Conservation (phyloP, 768 basidiomycete genomes). For the Mycena leptocephala region DNA sequence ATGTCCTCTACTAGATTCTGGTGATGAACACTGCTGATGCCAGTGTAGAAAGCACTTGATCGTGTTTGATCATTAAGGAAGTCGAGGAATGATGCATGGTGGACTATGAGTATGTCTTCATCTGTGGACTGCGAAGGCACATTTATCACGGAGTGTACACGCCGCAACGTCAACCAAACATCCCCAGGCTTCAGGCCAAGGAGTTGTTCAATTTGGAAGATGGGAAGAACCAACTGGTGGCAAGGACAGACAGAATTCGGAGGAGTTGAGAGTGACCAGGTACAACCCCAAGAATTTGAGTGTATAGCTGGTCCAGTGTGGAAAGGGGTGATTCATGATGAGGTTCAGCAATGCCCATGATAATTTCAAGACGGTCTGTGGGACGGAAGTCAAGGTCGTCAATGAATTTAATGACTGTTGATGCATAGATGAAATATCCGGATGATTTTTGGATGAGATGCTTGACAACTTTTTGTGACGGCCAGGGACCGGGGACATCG, state of each 20-base stretch:
- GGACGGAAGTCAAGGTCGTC: neutral
- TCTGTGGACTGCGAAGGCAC: neutral
- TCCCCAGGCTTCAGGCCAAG: neutral
- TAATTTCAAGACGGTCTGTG: no score
- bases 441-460: no score
- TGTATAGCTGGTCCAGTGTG: neutral
- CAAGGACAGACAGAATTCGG: neutral
- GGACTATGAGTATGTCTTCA: neutral
- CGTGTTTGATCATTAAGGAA: no score
- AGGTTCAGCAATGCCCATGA: neutral
- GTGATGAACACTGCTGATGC: neutral
- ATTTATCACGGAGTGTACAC: neutral
- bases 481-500: no score
- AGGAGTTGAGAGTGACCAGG: no score
- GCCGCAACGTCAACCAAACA: no score
- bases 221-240: neutral
- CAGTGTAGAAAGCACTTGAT: neutral
- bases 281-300: conserved; percentile 50
- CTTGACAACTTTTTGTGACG: no score
- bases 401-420: neutral
- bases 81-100: no score
- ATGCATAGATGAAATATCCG: neutral
- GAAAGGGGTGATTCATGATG: no score
- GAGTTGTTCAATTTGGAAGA: neutral
- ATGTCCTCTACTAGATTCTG: neutral